Conservation (phyloP, 2,329 filamentous ascomycete genomes). For the Cytospora mali region DNA sequence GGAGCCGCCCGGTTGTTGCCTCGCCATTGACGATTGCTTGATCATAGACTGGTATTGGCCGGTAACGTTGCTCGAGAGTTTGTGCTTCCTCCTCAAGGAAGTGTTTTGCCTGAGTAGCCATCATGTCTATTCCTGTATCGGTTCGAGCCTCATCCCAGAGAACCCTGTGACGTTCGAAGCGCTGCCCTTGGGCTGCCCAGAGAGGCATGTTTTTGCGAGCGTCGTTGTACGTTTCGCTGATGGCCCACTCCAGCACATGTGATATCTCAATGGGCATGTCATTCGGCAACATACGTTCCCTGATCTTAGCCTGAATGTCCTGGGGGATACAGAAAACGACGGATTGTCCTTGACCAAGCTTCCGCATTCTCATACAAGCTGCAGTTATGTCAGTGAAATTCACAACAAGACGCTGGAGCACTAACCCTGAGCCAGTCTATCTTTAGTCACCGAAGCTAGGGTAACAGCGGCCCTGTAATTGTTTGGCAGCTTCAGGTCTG, state of each 20-base stretch:
- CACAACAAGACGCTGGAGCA: not conserved
- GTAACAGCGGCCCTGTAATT: constrained; percentile 68
- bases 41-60: constrained; percentile 34
- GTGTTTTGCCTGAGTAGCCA: constrained; percentile 37
- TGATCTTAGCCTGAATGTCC: constrained; percentile 62
- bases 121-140: constrained; percentile 24
- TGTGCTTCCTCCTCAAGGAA: constrained; percentile 61
- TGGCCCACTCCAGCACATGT: constrained; percentile 63
- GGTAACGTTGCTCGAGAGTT: constrained; percentile 55
- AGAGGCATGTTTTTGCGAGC: constrained; percentile 53
- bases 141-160: constrained; percentile 36
- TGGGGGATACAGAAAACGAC: constrained; percentile 61
- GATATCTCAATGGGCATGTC: not conserved
- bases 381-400: not conserved
- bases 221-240: constrained; percentile 58
- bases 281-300: not conserved
- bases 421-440: constrained; percentile 68
- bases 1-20: not conserved
- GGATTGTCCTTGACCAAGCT: constrained; percentile 67
- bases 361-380: constrained; percentile 74
- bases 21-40: not conserved
- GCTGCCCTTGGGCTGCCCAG: constrained; percentile 63
- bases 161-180: constrained; percentile 46
- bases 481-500: constrained; percentile 63
- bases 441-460: constrained; percentile 66